phyloP scores from a whole-genome alignment of 164 flowering plant genomes.

The Chimonanthus praecox region DNA sequence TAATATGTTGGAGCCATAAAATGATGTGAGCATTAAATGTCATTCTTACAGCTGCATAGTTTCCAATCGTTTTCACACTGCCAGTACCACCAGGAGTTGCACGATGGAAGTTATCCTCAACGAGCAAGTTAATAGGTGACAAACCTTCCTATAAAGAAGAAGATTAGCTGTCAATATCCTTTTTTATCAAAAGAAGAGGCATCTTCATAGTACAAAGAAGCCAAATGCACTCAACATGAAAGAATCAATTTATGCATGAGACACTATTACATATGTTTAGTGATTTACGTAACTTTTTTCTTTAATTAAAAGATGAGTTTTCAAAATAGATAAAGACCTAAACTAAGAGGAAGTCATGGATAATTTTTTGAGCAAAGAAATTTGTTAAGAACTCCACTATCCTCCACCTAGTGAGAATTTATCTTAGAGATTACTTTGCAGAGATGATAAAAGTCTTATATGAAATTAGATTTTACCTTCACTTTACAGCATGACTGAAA shows the following conservation, averaged over 20 bases:
- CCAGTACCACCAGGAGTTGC: constrained; percentile 85
- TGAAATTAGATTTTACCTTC: no score
- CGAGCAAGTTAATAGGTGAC: constrained; percentile 57
- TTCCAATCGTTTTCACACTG: constrained; percentile 63
- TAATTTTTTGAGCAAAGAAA: no score
- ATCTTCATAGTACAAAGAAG: background rate
- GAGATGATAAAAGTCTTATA: no score
- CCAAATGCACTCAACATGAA: background rate
- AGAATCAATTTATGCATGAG: background rate
- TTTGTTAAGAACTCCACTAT: no score
- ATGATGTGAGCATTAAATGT: background rate
- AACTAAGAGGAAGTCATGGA: no score
- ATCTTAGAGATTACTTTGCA: no score
- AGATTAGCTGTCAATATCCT: background rate
- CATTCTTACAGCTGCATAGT: constrained; percentile 67
- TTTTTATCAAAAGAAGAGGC: background rate
- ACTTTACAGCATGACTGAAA: no score
- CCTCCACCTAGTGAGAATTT: no score
- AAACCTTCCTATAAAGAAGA: constrained; percentile 49
- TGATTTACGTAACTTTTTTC: no score
- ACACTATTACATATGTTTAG: no score
- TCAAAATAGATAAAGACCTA: no score
- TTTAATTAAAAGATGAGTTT: no score
- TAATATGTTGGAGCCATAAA: background rate
- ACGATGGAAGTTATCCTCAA: constrained; percentile 66